phyloP scores from a whole-genome alignment of 2,329 filamentous ascomycete genomes.

The Apiospora rasikravindrae region DNA sequence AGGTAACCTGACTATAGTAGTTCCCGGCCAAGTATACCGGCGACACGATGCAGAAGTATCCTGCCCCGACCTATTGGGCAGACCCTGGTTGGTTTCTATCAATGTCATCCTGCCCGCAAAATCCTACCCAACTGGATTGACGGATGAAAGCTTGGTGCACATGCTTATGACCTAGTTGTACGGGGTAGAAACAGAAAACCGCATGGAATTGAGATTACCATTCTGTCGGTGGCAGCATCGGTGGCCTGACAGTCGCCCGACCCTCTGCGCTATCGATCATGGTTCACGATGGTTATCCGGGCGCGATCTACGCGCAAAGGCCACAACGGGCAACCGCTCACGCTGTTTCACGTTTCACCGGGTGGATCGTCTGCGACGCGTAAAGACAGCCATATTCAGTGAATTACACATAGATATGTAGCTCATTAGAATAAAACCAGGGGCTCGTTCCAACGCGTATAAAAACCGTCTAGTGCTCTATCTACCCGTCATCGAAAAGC shows the following conservation, averaged over 20 bases:
- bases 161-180: neutral
- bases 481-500: neutral
- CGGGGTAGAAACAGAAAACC: neutral
- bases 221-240: neutral
- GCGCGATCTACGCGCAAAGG: slow-evolving; percentile 5
- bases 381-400: neutral
- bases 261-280: slow-evolving; percentile 7
- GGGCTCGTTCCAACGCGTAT: neutral
- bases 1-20: neutral
- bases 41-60: neutral
- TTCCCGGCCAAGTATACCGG: neutral
- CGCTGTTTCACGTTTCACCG: neutral
- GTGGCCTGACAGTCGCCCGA: slow-evolving; percentile 11
- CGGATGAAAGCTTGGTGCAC: neutral
- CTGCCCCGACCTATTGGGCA: neutral
- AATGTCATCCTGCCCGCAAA: neutral
- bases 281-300: slow-evolving; percentile 2
- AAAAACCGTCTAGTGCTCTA: neutral
- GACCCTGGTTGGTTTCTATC: neutral
- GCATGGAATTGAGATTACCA: slow-evolving; percentile 2
- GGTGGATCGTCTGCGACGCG: neutral
- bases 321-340: neutral
- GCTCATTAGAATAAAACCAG: neutral
- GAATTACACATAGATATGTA: neutral
- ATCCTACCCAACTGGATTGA: neutral